Evolutionary conservation across 306 rosid species (phyloP).

Genomic region (Argentina anserina): DNA sequence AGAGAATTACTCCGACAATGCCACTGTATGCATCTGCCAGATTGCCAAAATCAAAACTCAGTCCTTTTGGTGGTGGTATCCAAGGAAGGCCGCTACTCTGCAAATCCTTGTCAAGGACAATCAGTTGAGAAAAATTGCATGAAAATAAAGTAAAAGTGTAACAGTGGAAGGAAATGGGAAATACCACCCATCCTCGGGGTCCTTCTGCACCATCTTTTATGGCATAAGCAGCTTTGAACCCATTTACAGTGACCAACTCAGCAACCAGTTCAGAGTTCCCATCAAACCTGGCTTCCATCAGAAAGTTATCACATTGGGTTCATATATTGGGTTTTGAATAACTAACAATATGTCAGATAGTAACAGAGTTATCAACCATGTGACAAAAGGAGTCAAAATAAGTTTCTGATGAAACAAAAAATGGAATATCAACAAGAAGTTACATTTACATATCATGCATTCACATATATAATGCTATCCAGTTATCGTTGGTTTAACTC

Average conservation of each 20-base stretch:
- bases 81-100: conserved; percentile 94
- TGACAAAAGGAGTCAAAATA: neutral
- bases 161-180: conserved; percentile 17
- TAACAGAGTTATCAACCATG: neutral
- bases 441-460: neutral
- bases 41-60: conserved; percentile 53
- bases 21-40: conserved; percentile 57
- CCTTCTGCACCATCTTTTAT: conserved; percentile 97
- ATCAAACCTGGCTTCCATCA: conserved; percentile 96
- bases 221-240: conserved; percentile 91
- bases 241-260: conserved; percentile 76
- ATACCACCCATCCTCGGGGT: conserved; percentile 93
- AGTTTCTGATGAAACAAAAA: neutral
- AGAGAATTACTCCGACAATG: conserved; percentile 73
- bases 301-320: conserved; percentile 52
- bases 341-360: conserved; percentile 7
- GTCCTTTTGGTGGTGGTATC: conserved; percentile 50
- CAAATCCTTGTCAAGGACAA: conserved; percentile 22
- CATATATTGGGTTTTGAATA: conserved; percentile 27
- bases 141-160: conserved; percentile 5
- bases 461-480: neutral
- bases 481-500: neutral
- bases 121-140: neutral
- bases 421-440: conserved; percentile 2
- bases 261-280: conserved; percentile 96